Percentiles rank a stretch among this genome's conserved stretches.
Evolutionary conservation across 2,329 filamentous ascomycete species (phyloP).

Genomic region (Furcasterigmium sp.): DNA sequence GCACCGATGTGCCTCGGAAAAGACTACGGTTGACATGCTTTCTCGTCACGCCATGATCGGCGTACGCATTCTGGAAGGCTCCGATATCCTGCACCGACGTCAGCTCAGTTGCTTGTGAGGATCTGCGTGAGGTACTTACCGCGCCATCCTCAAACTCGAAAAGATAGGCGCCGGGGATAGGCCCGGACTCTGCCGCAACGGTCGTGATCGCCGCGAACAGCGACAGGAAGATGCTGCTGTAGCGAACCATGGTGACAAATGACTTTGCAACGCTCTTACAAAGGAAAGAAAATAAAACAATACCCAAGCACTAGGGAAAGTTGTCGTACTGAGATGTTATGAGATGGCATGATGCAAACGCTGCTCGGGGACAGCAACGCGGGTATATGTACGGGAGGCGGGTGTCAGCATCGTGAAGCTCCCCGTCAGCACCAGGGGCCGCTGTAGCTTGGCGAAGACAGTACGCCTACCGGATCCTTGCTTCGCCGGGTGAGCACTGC

Average conservation of each 20-base stretch:
- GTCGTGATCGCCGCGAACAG: constrained; percentile 28
- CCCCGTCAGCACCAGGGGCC: neutral
- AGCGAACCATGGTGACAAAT: constrained; percentile 27
- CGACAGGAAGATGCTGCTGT: constrained; percentile 22
- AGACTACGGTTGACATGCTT: constrained; percentile 44
- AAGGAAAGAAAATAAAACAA: neutral
- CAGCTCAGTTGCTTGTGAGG: neutral
- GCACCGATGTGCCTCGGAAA: constrained; percentile 50
- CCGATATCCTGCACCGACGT: constrained; percentile 27
- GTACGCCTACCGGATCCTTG: neutral
- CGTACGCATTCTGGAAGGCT: constrained; percentile 31
- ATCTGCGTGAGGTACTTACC: constrained; percentile 24
- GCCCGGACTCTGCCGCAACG: constrained; percentile 18
- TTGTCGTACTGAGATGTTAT: neutral
- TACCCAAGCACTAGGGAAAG: neutral
- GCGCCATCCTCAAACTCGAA: constrained; percentile 46
- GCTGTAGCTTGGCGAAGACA: neutral
- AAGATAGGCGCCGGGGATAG: constrained; percentile 44
- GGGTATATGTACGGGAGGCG: neutral
- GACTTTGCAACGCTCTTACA: neutral
- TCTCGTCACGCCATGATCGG: constrained; percentile 35
- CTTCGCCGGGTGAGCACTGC: neutral
- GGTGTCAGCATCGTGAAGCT: neutral
- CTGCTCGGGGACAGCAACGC: no score
- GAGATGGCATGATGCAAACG: no score